Percentiles rank a stretch among this genome's conserved stretches.
Evolutionary conservation across 176 grass and related monocot genomes (phyloP).

Genomic region (Dendrocalamus sinicus): DNA sequence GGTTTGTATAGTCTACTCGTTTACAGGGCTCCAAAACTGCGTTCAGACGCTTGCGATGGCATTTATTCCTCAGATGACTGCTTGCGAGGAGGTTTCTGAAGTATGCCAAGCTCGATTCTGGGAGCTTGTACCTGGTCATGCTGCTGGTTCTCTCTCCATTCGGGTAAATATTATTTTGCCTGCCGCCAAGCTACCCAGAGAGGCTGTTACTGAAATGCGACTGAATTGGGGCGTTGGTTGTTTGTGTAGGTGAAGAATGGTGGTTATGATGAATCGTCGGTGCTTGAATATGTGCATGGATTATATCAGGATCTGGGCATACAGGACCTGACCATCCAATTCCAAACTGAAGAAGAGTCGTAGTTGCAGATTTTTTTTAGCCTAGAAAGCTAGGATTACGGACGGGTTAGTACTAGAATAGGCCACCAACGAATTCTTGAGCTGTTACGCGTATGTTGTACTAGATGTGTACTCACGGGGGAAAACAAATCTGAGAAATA

Average conservation of each 20-base stretch:
- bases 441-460: background rate
- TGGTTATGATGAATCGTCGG: slow-evolving; percentile 39
- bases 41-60: background rate
- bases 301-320: slow-evolving; percentile 85
- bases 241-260: slow-evolving; percentile 68
- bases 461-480: too few relatives aligned
- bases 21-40: background rate
- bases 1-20: slow-evolving; percentile 5
- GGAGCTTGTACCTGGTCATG: slow-evolving; percentile 86
- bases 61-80: slow-evolving; percentile 59
- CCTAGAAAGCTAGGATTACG: background rate
- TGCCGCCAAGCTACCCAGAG: background rate
- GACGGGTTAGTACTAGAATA: background rate
- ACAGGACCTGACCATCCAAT: slow-evolving; percentile 61
- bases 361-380: slow-evolving; percentile 28
- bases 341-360: slow-evolving; percentile 61
- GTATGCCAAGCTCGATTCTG: slow-evolving; percentile 78
- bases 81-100: slow-evolving; percentile 76
- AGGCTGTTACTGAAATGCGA: background rate
- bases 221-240: slow-evolving; percentile 11
- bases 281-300: slow-evolving; percentile 70
- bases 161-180: slow-evolving; percentile 44
- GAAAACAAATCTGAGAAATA: too few relatives aligned
- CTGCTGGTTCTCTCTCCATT: slow-evolving; percentile 74
- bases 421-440: background rate